phyloP scores from a whole-genome alignment of 2,329 filamentous ascomycete genomes.

The Aspergillus sp. region DNA sequence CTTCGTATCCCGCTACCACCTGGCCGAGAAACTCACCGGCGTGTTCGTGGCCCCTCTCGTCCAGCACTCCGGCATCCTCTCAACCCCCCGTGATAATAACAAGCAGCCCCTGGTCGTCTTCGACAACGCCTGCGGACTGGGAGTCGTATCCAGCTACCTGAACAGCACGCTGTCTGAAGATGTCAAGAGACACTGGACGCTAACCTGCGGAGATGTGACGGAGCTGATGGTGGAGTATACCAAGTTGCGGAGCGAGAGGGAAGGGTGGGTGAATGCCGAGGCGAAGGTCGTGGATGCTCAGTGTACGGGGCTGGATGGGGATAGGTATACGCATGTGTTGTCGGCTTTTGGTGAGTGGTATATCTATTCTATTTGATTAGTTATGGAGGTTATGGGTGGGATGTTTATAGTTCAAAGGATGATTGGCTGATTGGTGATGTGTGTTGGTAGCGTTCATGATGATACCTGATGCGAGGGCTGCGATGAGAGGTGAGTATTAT shows the following conservation, averaged over 20 bases:
- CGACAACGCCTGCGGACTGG: slow-evolving; percentile 58
- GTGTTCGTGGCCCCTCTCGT: slow-evolving; percentile 33
- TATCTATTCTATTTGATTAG: too few species aligned
- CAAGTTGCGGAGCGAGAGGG: slow-evolving; percentile 40
- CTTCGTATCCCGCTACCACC: slow-evolving; percentile 31
- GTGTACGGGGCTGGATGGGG: slow-evolving; percentile 45
- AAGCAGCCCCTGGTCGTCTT: slow-evolving; percentile 41
- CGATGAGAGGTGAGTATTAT: slow-evolving; percentile 41
- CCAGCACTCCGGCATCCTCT: slow-evolving; percentile 30
- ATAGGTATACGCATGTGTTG: slow-evolving; percentile 49
- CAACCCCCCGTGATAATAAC: slow-evolving; percentile 14
- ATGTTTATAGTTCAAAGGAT: too few species aligned
- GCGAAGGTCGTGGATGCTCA: slow-evolving; percentile 51
- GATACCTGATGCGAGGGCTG: slow-evolving; percentile 46
- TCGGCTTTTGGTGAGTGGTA: slow-evolving; percentile 46
- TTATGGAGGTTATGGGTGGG: too few species aligned
- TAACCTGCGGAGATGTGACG: slow-evolving; percentile 55
- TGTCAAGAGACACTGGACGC: slow-evolving; percentile 46
- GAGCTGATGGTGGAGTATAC: slow-evolving; percentile 46
- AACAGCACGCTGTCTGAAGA: slow-evolving; percentile 43
- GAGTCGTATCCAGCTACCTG: slow-evolving; percentile 52
- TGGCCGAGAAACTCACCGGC: slow-evolving; percentile 34
- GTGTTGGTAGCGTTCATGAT: slow-evolving; percentile 42
- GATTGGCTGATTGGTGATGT: not conserved
- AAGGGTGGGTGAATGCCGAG: slow-evolving; percentile 53